Conservation (phyloP, 1,284 basidiomycete species). For the Boletus calvinii region DNA sequence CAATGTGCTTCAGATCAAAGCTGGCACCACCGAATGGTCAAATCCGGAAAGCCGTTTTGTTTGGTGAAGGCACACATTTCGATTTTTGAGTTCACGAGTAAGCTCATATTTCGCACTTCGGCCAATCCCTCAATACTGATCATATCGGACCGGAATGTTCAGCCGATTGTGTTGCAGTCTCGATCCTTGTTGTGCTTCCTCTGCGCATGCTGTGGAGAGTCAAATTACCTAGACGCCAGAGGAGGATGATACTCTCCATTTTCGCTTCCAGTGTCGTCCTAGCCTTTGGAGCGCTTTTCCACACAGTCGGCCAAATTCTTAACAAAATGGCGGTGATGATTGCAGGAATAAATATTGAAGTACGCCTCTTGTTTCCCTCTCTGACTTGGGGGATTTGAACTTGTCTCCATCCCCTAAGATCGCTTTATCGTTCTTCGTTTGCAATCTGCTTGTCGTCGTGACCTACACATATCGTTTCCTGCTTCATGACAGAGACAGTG, state of each 20-base stretch:
- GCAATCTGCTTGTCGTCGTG: slow-evolving; percentile 29
- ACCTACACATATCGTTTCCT: slow-evolving; percentile 21
- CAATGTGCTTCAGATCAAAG: slow-evolving; percentile 14
- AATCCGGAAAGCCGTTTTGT: slow-evolving; percentile 3
- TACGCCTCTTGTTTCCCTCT: not conserved
- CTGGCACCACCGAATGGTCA: slow-evolving; percentile 14
- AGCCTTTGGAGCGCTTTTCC: slow-evolving; percentile 21
- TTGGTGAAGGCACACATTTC: not conserved
- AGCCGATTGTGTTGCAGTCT: slow-evolving; percentile 22
- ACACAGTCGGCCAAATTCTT: slow-evolving; percentile 19
- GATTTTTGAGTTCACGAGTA: slow-evolving; percentile 17
- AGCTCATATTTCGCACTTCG: not conserved
- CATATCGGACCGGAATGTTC: not conserved
- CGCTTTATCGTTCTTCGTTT: slow-evolving; percentile 22
- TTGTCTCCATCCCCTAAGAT: slow-evolving; percentile 8
- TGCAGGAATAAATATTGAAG: slow-evolving; percentile 21
- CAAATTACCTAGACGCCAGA: slow-evolving; percentile 20
- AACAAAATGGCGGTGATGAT: no score
- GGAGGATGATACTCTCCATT: slow-evolving; percentile 27
- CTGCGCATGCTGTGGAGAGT: slow-evolving; percentile 27
- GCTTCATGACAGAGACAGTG: not conserved
- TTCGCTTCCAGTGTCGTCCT: slow-evolving; percentile 27
- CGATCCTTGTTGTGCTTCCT: slow-evolving; percentile 22
- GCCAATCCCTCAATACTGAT: not conserved
- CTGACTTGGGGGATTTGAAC: not conserved